A percentile compares a stretch with the other conserved stretches of the same genome.
phyloP scores from a whole-genome alignment of 1,139 yeast genomes.

The Debaryomyces subglobosus region DNA sequence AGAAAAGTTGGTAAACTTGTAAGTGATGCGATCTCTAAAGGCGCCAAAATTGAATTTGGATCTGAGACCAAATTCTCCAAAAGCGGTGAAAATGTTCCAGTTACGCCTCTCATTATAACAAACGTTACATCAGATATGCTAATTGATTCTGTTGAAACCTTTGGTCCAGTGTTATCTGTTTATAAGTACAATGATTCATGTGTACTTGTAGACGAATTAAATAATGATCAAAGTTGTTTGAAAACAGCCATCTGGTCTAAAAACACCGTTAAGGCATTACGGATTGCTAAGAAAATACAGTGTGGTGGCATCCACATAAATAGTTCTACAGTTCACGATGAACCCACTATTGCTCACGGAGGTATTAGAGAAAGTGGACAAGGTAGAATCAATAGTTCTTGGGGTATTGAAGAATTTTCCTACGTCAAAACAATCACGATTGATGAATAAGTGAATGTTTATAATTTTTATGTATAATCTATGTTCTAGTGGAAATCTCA shows the following conservation, averaged over 20 bases:
- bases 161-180: slow-evolving; percentile 53
- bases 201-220: slow-evolving; percentile 30
- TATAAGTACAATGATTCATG: slow-evolving; percentile 35
- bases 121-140: slow-evolving; percentile 37
- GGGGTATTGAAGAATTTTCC: slow-evolving; percentile 54
- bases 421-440: slow-evolving; percentile 42
- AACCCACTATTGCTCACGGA: slow-evolving; percentile 57
- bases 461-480: slow-evolving; percentile 2
- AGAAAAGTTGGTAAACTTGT: slow-evolving; percentile 29
- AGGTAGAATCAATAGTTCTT: slow-evolving; percentile 53
- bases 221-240: slow-evolving; percentile 45
- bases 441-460: slow-evolving; percentile 9
- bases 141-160: slow-evolving; percentile 40
- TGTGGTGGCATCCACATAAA: slow-evolving; percentile 58
- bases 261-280: slow-evolving; percentile 43
- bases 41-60: slow-evolving; percentile 41
- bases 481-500: neutral
- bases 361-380: slow-evolving; percentile 55
- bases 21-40: slow-evolving; percentile 44
- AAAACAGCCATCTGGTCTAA: slow-evolving; percentile 60
- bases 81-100: slow-evolving; percentile 12
- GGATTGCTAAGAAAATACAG: slow-evolving; percentile 39
- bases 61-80: neutral
- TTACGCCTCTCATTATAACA: slow-evolving; percentile 36
- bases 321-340: slow-evolving; percentile 51